Evolutionary conservation across 2,329 filamentous ascomycete species (phyloP), one percentile per base, ranked within the genome.

Genomic region (Calycina marina): DNA sequence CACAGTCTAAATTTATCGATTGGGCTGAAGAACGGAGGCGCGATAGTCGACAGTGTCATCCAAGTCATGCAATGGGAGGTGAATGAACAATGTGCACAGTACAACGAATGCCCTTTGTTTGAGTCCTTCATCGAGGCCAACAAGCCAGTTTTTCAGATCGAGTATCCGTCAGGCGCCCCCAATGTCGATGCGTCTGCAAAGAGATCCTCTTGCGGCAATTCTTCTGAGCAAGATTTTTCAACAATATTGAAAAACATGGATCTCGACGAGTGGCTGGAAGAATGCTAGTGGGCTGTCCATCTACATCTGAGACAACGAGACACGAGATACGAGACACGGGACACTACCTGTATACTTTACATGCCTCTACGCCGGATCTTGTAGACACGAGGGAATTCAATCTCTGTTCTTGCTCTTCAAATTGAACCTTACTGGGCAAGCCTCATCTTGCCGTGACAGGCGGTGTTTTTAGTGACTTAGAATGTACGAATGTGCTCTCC

Each of bases 141-240:
- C 22, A 80, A 81, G 52, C 75, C 77, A 2, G 76, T 82, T 18
- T 80, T 82, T 51, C 69, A 80, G 47, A 77, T 82, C 40, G 77
- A 82, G 55, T 82, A 82, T 46, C 73, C 73, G 3, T 17, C 22
- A 17, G 15, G 14, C 8, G 35, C 39, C 10, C 33, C 33, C 1
- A 22, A 27, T 10, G 30, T 36, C 12, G 41, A 17, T 5, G 3
- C 15, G 11, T 28, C 10, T 14, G 13, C 15, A 16, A 34, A 35
- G 16, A 15, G 17, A 4, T 6, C 6, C 6, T 26, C 31, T 5
- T 42, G 42, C 25, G 22, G 25, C 8, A 15, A 34, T 24, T 20
- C 25, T 6, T 18, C 14, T 6, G 30, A 17, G 14, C 13, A 18
- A 9, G 35, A 37, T 1, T 45, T 40, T 24, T 41, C 38, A 1